Evolutionary conservation across 1,139 yeast species (phyloP), one percentile per base, ranked within the genome.

Genomic region (Suhomyces chickasaworum): DNA sequence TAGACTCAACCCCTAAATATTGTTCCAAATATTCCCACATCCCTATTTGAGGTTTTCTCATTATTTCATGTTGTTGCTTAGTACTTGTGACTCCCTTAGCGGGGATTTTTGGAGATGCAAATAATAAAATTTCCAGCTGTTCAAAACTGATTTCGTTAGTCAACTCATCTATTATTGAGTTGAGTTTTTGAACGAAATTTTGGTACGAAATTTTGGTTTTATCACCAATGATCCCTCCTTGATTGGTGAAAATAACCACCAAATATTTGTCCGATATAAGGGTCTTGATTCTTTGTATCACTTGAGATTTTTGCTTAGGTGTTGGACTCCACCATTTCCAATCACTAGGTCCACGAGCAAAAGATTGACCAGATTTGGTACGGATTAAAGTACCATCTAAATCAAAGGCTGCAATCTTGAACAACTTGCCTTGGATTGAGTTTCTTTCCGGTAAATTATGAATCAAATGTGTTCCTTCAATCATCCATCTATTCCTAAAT

Each of bases 201-300:
- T 48, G 45, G 50, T 73, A 81, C 13, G 89, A 78, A 57, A 84
- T 86, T 3, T 81, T 72, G 12, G 67, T 64, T 9, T 52, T 53
- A 2, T 59, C 59, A 7, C 74, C 76, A 2, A 73, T 63, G 3
- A 83, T 77, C 0, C 78, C 81, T n/a, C 91, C 96, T 60, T 93
- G 99, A 60, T 93, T 93, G 2, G 97, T 81, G 61, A 93, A 88
- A 1, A 93, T 77, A 12, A 84, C 93, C 4, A 89, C 62, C 1
- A 75, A 32, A 51, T 69, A 71, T 4, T 63, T 61, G 5, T 63
- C 53, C 0, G 59, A 53, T 2, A 57, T 43, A 9, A 65, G 50
- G 18, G 59, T 47, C 12, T 56, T 53, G 20, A 80, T 60, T 42
- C 57, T 70, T 6, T 58, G 51, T 0, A 62, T 45, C 3, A 75